phyloP scores from a whole-genome alignment of 1,284 basidiomycete genomes.

The Ceratobasidium sp. region DNA sequence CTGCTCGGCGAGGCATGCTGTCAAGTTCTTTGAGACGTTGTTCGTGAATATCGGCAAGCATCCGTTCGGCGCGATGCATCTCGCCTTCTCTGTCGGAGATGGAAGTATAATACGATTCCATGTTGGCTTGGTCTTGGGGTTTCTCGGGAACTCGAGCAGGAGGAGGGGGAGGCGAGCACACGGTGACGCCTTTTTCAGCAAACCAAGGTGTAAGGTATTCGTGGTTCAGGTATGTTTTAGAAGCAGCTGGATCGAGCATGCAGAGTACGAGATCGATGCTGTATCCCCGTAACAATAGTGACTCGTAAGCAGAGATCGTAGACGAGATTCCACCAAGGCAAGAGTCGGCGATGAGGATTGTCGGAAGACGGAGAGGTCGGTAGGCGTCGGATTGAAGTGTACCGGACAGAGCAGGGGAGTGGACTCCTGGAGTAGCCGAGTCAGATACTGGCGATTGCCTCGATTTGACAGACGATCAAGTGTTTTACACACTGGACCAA shows the following conservation, averaged over 20 bases:
- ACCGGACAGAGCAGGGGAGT: slow-evolving; percentile 89
- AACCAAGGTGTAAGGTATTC: slow-evolving; percentile 87
- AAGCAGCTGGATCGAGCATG: slow-evolving; percentile 62
- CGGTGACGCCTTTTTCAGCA: slow-evolving; percentile 65
- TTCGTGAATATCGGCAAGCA: slow-evolving; percentile 73
- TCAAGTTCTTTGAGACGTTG: slow-evolving; percentile 74
- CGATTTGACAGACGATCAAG: not conserved
- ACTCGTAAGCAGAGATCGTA: slow-evolving; percentile 93
- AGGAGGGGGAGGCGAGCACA: slow-evolving; percentile 68
- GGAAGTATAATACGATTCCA: slow-evolving; percentile 75
- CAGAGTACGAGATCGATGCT: slow-evolving; percentile 84
- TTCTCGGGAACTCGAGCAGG: slow-evolving; percentile 64
- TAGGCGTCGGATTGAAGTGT: slow-evolving; percentile 88
- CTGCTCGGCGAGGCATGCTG: slow-evolving; percentile 81
- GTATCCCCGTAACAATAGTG: slow-evolving; percentile 89
- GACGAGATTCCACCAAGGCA: slow-evolving; percentile 95
- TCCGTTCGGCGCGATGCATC: slow-evolving; percentile 59
- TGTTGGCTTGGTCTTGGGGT: slow-evolving; percentile 64
- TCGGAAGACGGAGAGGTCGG: slow-evolving; percentile 86
- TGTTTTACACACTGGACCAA: slow-evolving; percentile 13
- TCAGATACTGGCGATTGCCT: slow-evolving; percentile 9
- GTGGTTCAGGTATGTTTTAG: slow-evolving; percentile 85
- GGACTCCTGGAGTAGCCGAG: slow-evolving; percentile 72
- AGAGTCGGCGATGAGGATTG: slow-evolving; percentile 87
- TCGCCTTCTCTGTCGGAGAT: slow-evolving; percentile 50